Evolutionary conservation across 108 stramenopile genomes (phyloP), one percentile per base, ranked within the genome.

Genomic region (Cyclotella baltica): DNA sequence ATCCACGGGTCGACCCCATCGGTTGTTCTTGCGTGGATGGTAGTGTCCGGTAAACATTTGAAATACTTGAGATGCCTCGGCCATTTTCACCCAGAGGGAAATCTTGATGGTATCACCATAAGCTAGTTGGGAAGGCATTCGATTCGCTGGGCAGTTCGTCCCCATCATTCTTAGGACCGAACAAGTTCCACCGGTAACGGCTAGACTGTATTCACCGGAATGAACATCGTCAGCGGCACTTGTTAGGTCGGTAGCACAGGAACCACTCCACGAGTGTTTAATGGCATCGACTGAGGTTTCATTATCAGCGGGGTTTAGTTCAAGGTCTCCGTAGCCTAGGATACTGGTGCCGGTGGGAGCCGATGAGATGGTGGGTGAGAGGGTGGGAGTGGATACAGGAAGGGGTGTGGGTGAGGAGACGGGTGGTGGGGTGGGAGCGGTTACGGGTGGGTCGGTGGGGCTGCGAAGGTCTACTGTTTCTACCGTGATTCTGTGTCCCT

Each of bases 11-110:
- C 30, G 33, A 0, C 62, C 73, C 80, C 80, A 81, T 9, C 50
- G 28, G 6, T 31, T 56, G 13, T 38, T 25, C 51, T 81, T 81
- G 10, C 28, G 20, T 34, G 50, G 30, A 28, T 81, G 80, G 34
- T 70, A 74, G 48, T 74, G 80, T 13, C 37, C 73, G n/a, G 80
- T 73, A 38, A 74, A 73, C 43, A 81, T 64, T 31, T 75, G 63
- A 31, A 81, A 74, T 31, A 75, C 61, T 52, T 74, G 67, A 6
- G 61, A 27, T 30, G 73, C 25, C 8, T 61, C 31, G 20, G 48
- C 31, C 43, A 64, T 53, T 20, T 58, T 68, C 0, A 81, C 53
- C 52, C 53, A 62, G 40, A 75, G 51, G 22, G 73, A 53, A 10
- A 81, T 75, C 37, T 31, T 67, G 10, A 81, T 22, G 2, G 47